Evolutionary conservation across 257 asterid genomes (phyloP).

Genomic region (Jasminum sambac): DNA sequence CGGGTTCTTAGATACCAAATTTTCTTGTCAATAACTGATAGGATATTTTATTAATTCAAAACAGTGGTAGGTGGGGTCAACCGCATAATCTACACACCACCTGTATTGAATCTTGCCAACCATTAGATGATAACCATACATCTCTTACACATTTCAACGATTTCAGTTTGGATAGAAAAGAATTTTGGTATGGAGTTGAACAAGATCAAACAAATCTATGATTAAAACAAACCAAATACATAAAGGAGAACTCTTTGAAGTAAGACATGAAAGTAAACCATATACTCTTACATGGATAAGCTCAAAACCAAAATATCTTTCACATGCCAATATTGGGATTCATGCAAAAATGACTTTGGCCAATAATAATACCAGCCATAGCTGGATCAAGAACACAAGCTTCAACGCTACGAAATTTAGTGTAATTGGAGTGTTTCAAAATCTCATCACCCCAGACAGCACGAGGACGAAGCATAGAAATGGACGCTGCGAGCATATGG

Average conservation of each 20-base stretch:
- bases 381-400: background rate
- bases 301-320: background rate
- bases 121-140: no score
- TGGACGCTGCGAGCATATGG: background rate
- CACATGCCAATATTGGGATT: background rate
- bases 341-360: background rate
- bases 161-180: background rate
- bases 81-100: no score
- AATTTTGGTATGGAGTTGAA: background rate
- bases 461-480: background rate
- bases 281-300: background rate
- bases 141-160: no score
- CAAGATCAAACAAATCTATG: background rate
- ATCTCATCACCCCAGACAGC: background rate
- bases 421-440: background rate
- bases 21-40: no score
- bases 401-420: background rate
- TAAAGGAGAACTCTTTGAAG: background rate
- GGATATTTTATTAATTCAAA: no score
- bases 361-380: background rate
- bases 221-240: no score
- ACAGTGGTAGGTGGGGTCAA: no score
- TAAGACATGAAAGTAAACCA: background rate
- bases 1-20: no score
- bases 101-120: no score